A percentile compares a stretch with the other conserved stretches of the same genome.
phyloP scores from a whole-genome alignment of 1,139 yeast species.

The Sugiyamaella xylanicola region DNA sequence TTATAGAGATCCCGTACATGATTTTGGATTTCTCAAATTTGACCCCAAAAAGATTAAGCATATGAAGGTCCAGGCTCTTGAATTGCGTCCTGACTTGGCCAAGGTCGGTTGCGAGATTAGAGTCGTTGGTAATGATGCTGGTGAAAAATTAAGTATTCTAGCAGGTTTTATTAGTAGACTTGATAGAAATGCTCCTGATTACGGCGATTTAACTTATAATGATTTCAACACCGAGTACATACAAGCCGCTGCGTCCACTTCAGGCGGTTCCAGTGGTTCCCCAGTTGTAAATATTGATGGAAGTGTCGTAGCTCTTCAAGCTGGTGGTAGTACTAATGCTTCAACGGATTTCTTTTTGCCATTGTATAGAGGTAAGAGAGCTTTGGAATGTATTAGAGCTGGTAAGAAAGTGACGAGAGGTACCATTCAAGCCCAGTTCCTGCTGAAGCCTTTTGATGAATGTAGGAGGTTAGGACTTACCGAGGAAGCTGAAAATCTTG shows the following conservation, averaged over 20 bases:
- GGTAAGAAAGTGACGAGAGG: slow-evolving; percentile 67
- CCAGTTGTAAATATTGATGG: slow-evolving; percentile 92
- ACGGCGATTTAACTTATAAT: slow-evolving; percentile 85
- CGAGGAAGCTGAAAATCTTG: slow-evolving; percentile 67
- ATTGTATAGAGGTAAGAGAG: slow-evolving; percentile 77
- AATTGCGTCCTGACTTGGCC: slow-evolving; percentile 78
- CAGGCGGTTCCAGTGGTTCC: slow-evolving; percentile 95
- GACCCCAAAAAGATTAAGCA: slow-evolving; percentile 72
- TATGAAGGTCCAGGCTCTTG: slow-evolving; percentile 67
- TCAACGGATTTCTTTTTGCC: slow-evolving; percentile 93
- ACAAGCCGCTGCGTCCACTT: slow-evolving; percentile 95
- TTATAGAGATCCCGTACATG: slow-evolving; percentile 64
- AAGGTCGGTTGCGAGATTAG: slow-evolving; percentile 88
- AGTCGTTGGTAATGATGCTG: slow-evolving; percentile 96
- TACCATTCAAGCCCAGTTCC: slow-evolving; percentile 91
- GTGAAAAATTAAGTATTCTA: slow-evolving; percentile 85
- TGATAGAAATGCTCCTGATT: slow-evolving; percentile 94
- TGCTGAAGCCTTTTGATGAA: slow-evolving; percentile 82
- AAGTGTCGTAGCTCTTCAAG: slow-evolving; percentile 86
- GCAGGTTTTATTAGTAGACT: slow-evolving; percentile 88
- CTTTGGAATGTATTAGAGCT: slow-evolving; percentile 70
- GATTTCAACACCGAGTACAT: slow-evolving; percentile 96
- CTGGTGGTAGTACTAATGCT: slow-evolving; percentile 90
- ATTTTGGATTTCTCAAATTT: slow-evolving; percentile 84
- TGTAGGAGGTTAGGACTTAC: slow-evolving; percentile 86